Evolutionary conservation across 257 asterid genomes (phyloP).

Genomic region (Penstemon eatonii): DNA sequence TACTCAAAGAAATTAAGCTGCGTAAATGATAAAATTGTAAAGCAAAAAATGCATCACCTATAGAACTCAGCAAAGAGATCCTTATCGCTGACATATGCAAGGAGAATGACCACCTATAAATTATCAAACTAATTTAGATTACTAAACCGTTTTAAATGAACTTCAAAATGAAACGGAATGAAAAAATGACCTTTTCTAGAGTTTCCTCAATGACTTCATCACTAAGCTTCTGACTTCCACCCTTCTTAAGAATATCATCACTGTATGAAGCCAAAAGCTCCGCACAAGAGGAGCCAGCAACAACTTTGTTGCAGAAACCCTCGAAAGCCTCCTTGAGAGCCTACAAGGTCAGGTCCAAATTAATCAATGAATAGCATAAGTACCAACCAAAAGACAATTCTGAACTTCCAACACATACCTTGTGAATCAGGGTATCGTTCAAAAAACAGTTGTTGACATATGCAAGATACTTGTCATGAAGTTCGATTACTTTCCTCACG

Average conservation of each 20-base stretch:
- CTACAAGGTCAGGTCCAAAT: constrained; percentile 29
- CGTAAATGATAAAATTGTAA: constrained; percentile 13
- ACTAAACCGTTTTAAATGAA: not conserved
- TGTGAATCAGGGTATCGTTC: constrained; percentile 45
- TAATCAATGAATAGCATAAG: too few species aligned
- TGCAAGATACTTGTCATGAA: constrained; percentile 46
- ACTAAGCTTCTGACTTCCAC: constrained; percentile 49
- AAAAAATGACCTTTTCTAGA: constrained; percentile 44
- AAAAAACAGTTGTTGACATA: constrained; percentile 45
- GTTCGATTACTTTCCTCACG: constrained; percentile 44
- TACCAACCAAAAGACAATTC: too few species aligned
- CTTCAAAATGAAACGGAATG: not conserved
- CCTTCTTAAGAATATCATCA: constrained; percentile 58
- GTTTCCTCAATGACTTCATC: constrained; percentile 56
- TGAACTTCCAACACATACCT: constrained; percentile 30
- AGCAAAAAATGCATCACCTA: constrained; percentile 32
- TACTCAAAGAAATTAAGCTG: not conserved
- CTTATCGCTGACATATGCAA: constrained; percentile 52
- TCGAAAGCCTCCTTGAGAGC: constrained; percentile 60
- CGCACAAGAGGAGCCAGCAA: constrained; percentile 46
- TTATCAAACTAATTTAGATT: not conserved
- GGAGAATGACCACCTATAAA: constrained; percentile 47
- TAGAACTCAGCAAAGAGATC: constrained; percentile 62
- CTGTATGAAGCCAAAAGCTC: constrained; percentile 53
- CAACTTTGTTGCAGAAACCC: constrained; percentile 48